Evolutionary conservation across 306 rosid species (phyloP), one percentile per base, ranked within the genome.

Genomic region (Cucurbita ficifolia): DNA sequence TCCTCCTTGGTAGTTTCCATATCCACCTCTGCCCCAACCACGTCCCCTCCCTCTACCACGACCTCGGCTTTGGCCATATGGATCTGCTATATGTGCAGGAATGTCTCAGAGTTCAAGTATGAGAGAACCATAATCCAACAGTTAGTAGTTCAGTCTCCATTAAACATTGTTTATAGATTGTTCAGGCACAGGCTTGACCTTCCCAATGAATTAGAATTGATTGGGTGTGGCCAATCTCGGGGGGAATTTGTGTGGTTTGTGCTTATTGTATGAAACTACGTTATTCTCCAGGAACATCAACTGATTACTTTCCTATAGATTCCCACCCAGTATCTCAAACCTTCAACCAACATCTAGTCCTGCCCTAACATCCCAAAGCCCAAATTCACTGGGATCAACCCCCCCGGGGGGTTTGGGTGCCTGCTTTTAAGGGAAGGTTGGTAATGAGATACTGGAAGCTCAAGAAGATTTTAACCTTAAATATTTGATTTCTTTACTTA

Each of bases 41-140:
- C 89, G 84, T 72, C 97, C 98, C 82, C 97, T 85, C 46, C 97
- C 97, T 82, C 96, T 79, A 65, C 96, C 94, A 24, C 91, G 88
- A 11, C 96, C 97, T 49, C 90, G 84, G 4, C 96, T 92, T 65
- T 89, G 91, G 43, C 96, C 91, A 76, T 90, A 90, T 8, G 91
- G 82, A 63, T 90, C 99, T 91, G 77, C 46, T 61, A 68, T 77
- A 61, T 60, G 33, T 2, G 76, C 42, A 58, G 18, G 49, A 79
- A 70, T 59, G 59, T 10, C 60, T 71, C 65, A 76, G 52, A 72
- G 72, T 55, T 76, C 49, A 50, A 5, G 43, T 21, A 80, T n/a
- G 50, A 49, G 62, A 65, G 71, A 4, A 58, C 69, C 70, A 46
- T 57, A 8, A 60, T 39, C 18, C 56, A 74, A 53, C 67, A 19